phyloP scores from a whole-genome alignment of 768 basidiomycete genomes.

The Naganishia friedmannii region DNA sequence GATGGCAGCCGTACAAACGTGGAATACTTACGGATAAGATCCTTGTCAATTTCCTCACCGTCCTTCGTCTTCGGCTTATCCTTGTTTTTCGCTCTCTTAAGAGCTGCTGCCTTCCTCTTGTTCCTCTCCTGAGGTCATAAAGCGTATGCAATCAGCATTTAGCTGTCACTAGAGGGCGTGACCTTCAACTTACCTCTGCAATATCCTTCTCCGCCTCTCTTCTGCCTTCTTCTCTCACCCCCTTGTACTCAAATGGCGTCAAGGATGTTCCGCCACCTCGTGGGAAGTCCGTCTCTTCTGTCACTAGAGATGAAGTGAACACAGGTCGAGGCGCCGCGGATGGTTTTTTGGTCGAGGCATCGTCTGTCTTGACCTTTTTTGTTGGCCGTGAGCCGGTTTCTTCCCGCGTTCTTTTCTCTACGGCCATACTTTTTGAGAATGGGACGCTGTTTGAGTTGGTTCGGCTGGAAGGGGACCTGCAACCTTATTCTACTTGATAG shows the following conservation, averaged over 20 bases:
- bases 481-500: background rate
- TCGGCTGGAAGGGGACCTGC: conserved; percentile 4
- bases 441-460: background rate
- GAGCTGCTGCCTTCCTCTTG: conserved; percentile 50
- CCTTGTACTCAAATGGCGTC: conserved; percentile 84
- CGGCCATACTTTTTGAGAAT: background rate
- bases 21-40: conserved; percentile 56
- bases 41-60: conserved; percentile 49
- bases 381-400: conserved; percentile 14
- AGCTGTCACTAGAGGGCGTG: conserved; percentile 35
- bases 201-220: conserved; percentile 76
- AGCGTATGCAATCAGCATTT: conserved; percentile 41
- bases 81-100: conserved; percentile 10
- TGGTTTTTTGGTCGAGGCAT: conserved; percentile 9
- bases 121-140: conserved; percentile 50
- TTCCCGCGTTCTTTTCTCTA: conserved; percentile 11
- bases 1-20: background rate
- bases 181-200: conserved; percentile 49
- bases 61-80: conserved; percentile 49
- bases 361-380: conserved; percentile 17
- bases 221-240: conserved; percentile 74
- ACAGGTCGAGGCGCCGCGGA: conserved; percentile 36
- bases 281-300: conserved; percentile 84
- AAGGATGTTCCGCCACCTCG: conserved; percentile 87
- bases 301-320: conserved; percentile 47